Base-by-base conservation (phyloP, 805 yeast genomes). In the Metschnikowia kofuensis region DNA sequence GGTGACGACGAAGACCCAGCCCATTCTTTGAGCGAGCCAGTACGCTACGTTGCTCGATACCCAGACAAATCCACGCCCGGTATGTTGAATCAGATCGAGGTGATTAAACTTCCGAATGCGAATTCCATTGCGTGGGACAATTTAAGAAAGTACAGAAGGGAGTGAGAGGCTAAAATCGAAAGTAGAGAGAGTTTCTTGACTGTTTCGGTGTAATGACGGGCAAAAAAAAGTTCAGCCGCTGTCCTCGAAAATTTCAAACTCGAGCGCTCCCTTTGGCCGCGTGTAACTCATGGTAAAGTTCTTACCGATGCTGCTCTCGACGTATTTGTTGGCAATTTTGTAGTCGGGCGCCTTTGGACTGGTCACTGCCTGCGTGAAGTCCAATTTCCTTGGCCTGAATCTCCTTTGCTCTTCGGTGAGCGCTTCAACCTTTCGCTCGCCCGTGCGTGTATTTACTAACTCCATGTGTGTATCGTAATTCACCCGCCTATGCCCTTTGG, bases 81-180 rank as follows among this genome's bases (percentile, higher is more conserved):
- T 40, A 42, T 62, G 10, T 60, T 71, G 43, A 69, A 65, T 42
- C 69, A 65, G 51, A 57, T 72, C 32, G 78, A 73, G 50, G 61
- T 73, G 12, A 56, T 73, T 14, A 72, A 70, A 56, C 62, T 73
- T 37, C 78, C 78, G 2, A 73, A 73, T 54, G 68, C 74, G 35
- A 73, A 73, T 50, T 57, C 69, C 12, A 47, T 73, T 38, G 78
- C 70, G 3, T 73, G 78, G 78, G 77, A 71, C 47, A 73, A 73
- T 49, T 55, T 73, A 41, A 61, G 66, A 45, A 70, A 69, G 56
- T 73, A 64, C 55, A 34, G 44, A 21, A 30, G 44, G 27, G 26
- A 9, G 12, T 47, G 32, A 38, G 39, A 13, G 3, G 34, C 13
- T 11, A 2, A 31, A 11, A 11, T 3, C 2, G 5, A 31, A 13